phyloP scores from a whole-genome alignment of 805 yeast species.

The Lachancea mirantina region DNA sequence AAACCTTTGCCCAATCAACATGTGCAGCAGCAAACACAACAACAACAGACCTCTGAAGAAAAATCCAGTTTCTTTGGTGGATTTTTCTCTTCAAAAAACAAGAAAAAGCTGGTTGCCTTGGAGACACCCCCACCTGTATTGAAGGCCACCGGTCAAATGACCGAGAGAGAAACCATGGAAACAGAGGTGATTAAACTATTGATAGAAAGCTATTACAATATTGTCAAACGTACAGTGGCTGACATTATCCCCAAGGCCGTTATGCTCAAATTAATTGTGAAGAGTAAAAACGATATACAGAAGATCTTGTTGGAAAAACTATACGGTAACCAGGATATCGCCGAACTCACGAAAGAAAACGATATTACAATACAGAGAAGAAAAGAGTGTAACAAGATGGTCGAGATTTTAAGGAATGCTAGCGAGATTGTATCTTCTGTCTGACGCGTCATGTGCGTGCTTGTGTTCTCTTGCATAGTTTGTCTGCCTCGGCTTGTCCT shows the following conservation, averaged over 20 bases:
- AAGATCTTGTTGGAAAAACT: constrained; percentile 80
- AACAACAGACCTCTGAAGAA: constrained; percentile 34
- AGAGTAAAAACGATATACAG: constrained; percentile 83
- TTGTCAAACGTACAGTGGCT: constrained; percentile 88
- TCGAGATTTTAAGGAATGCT: constrained; percentile 82
- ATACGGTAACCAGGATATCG: constrained; percentile 68
- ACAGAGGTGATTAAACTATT: constrained; percentile 93
- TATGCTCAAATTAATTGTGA: constrained; percentile 82
- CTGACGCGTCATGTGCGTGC: constrained; percentile 7
- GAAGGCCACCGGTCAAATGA: constrained; percentile 83
- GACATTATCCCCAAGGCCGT: constrained; percentile 94
- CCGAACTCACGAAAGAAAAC: constrained; percentile 79
- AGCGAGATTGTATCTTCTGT: constrained; percentile 68
- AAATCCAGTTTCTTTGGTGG: constrained; percentile 87
- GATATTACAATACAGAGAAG: constrained; percentile 90
- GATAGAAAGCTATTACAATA: constrained; percentile 82
- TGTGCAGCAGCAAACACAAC: constrained; percentile 26
- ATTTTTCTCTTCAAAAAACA: constrained; percentile 84
- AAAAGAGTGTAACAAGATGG: constrained; percentile 92
- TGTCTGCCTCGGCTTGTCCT: too few species aligned
- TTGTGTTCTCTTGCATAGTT: too few species aligned
- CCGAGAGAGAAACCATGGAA: constrained; percentile 93
- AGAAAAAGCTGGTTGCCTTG: constrained; percentile 89
- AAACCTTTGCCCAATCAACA: constrained; percentile 53
- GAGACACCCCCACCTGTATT: constrained; percentile 96